These are phyloP conservation scores for Candida ascalaphidarum DNA, from an alignment of 805 yeast genomes.

Conservation along the genomic window DNA sequence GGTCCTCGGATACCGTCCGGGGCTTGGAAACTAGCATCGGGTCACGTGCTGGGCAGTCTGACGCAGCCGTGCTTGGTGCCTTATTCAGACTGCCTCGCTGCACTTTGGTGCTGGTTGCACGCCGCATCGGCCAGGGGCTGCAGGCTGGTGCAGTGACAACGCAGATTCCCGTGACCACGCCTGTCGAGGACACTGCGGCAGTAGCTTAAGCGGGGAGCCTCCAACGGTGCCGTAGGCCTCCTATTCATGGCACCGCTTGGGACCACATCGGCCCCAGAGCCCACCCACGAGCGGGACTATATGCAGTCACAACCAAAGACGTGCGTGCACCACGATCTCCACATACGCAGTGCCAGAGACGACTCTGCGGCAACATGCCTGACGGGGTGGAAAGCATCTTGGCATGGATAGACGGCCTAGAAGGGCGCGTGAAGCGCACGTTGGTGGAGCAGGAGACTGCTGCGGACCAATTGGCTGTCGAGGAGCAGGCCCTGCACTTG, in stretches of 20 bases:
- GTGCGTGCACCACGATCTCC: slow-evolving; percentile 3
- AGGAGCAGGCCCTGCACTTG: slow-evolving; percentile 8
- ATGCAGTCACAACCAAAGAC: background rate
- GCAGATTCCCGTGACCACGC: too few species aligned
- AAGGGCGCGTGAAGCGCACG: slow-evolving; percentile 11
- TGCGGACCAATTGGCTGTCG: slow-evolving; percentile 5
- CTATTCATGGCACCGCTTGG: slow-evolving; percentile 15
- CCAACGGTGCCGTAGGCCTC: too few species aligned
- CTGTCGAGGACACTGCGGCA: too few species aligned
- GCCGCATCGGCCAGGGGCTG: too few species aligned
- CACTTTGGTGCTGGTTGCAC: too few species aligned
- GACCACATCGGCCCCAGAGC: slow-evolving; percentile 4
- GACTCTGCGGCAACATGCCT: background rate
- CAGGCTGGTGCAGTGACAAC: too few species aligned
- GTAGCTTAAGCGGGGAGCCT: too few species aligned
- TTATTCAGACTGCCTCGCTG: too few species aligned
- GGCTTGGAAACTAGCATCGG: too few species aligned
- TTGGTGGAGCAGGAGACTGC: slow-evolving; percentile 11
- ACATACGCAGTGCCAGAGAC: slow-evolving; percentile 1
- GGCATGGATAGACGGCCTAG: slow-evolving; percentile 22
- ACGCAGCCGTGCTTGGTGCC: too few species aligned
- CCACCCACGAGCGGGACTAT: background rate
- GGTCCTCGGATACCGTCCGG: too few species aligned
- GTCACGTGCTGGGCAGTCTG: too few species aligned
- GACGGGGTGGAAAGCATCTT: slow-evolving; percentile 8